Conservation (phyloP, 2,329 filamentous ascomycete species). For the Calonectria ilicicola region DNA sequence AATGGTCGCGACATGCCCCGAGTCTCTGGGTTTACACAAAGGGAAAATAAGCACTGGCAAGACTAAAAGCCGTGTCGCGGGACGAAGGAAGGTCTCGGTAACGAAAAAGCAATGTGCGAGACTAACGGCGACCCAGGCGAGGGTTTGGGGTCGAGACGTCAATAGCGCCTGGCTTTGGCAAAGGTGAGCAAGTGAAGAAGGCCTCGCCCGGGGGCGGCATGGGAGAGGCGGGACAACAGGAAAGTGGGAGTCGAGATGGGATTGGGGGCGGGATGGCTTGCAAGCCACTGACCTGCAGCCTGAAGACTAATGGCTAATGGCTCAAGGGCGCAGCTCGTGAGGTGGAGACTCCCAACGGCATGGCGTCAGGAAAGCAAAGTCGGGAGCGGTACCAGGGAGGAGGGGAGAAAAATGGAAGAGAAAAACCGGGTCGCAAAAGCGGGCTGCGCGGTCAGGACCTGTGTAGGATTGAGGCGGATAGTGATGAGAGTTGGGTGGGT, state of each 20-base stretch:
- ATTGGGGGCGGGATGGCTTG: conserved; percentile 14
- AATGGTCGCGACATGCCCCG: neutral
- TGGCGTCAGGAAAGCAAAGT: conserved; percentile 18
- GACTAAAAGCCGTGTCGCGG: neutral
- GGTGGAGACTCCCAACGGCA: conserved; percentile 21
- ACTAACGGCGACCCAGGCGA: neutral
- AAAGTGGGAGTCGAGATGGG: conserved; percentile 16
- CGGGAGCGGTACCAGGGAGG: neutral
- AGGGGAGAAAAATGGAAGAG: neutral
- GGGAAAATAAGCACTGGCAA: neutral
- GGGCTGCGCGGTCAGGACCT: neutral
- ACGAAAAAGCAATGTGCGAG: conserved; percentile 12
- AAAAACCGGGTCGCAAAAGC: conserved; percentile 13
- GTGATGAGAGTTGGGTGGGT: neutral
- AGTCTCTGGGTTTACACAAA: neutral
- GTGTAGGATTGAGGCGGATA: conserved; percentile 11
- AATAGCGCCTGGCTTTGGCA: neutral
- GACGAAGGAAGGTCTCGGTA: neutral
- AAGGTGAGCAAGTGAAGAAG: neutral
- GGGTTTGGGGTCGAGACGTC: conserved; percentile 5
- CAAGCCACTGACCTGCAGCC: conserved; percentile 22
- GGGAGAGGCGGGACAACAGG: neutral
- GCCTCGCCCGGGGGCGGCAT: neutral
- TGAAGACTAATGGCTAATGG: conserved; percentile 17
- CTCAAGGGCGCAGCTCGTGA: conserved; percentile 12